Conservation (phyloP, 768 basidiomycete genomes). For the Hygrophoropsis aurantiaca region DNA sequence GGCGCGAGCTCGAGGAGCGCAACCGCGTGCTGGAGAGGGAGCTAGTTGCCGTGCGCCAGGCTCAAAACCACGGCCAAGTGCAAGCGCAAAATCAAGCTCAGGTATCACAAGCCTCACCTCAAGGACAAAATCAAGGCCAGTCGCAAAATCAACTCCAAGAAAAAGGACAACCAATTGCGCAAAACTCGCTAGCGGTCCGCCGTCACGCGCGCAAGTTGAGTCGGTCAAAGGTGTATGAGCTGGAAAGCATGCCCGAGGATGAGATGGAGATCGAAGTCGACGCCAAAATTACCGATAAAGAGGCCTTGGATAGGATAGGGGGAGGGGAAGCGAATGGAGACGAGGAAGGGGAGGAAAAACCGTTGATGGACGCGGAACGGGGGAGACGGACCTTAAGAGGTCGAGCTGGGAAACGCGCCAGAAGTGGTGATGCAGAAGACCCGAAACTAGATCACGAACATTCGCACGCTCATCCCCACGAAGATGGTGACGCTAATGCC, state of each 20-base stretch:
- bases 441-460: no score
- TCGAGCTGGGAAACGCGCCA: conserved; percentile 14
- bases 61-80: no score
- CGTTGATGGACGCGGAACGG: conserved; percentile 11
- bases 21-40: conserved; percentile 43
- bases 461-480: no score
- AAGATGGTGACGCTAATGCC: no score
- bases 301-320: conserved; percentile 8
- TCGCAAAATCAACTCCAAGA: not conserved
- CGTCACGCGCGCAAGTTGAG: not conserved
- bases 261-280: conserved; percentile 11
- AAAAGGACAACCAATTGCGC: not conserved
- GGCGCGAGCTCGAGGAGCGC: conserved; percentile 76
- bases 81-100: not conserved
- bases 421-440: conserved; percentile 2
- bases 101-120: not conserved
- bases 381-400: conserved; percentile 13
- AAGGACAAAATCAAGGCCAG: not conserved
- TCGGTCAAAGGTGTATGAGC: conserved; percentile 12
- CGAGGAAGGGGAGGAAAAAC: conserved; percentile 15
- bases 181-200: no score
- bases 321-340: conserved; percentile 14
- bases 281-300: no score
- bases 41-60: conserved; percentile 19
- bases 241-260: conserved; percentile 20